These are phyloP conservation scores for Peniophora sp. DNA, from an alignment of 1,284 basidiomycete species.

Conservation along the genomic window DNA sequence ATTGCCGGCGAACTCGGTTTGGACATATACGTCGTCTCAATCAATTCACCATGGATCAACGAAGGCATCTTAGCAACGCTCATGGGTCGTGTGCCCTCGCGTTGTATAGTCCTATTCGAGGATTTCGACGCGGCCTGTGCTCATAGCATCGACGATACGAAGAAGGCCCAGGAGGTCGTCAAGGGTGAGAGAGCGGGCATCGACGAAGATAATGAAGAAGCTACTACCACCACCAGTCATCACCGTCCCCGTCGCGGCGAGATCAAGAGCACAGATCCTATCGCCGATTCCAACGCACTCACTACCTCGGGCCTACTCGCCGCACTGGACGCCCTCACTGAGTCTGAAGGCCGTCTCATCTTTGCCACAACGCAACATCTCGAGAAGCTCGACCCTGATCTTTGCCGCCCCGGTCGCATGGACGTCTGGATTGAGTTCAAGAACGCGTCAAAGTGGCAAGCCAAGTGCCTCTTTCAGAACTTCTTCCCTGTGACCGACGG, in stretches of 20 bases:
- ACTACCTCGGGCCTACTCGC: conserved; percentile 77
- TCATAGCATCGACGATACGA: conserved; percentile 51
- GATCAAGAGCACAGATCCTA: conserved; percentile 41
- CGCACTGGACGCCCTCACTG: conserved; percentile 81
- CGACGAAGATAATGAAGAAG: conserved; percentile 16
- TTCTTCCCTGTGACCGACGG: conserved; percentile 75
- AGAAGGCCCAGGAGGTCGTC: conserved; percentile 31
- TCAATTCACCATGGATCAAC: conserved; percentile 73
- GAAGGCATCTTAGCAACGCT: conserved; percentile 70
- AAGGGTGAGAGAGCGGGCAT: conserved; percentile 23
- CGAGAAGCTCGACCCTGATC: conserved; percentile 75
- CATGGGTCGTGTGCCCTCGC: conserved; percentile 73
- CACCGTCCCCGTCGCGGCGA: conserved; percentile 29
- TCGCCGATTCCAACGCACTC: conserved; percentile 74
- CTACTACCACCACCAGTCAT: conserved; percentile 21
- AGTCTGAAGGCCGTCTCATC: conserved; percentile 73
- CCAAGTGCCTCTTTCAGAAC: conserved; percentile 74
- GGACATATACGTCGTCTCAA: conserved; percentile 72
- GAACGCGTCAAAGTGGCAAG: conserved; percentile 76
- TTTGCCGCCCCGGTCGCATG: conserved; percentile 82
- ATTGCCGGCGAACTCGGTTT: conserved; percentile 75
- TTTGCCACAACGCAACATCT: conserved; percentile 86
- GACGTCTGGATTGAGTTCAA: conserved; percentile 87
- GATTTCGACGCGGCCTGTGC: conserved; percentile 81
- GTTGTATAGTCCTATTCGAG: conserved; percentile 79